Percentiles rank a stretch among this genome's conserved stretches.
phyloP scores from a whole-genome alignment of 1,284 basidiomycete species.

The Phaffia rhodozyma region DNA sequence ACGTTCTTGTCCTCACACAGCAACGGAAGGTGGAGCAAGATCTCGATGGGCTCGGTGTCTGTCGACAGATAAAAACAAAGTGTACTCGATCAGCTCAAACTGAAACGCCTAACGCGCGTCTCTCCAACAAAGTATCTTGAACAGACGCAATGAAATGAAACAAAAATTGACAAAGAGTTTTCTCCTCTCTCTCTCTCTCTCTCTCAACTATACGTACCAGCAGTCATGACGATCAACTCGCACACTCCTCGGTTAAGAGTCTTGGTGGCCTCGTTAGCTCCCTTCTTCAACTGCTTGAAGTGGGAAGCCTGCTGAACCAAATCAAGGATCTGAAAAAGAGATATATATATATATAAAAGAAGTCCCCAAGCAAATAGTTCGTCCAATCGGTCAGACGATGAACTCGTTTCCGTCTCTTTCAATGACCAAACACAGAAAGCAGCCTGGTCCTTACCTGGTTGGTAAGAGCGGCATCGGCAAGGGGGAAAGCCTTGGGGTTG shows the following conservation, averaged over 20 bases:
- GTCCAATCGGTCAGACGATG: not conserved
- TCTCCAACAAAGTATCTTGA: not conserved
- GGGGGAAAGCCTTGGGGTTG: slow-evolving; percentile 80
- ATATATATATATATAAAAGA: too few relatives aligned
- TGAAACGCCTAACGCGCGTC: too few relatives aligned
- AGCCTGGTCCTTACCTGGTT: slow-evolving; percentile 61
- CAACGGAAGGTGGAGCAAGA: slow-evolving; percentile 90
- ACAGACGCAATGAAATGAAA: not conserved
- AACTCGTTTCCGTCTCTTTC: not conserved
- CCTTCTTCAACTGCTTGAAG: slow-evolving; percentile 97
- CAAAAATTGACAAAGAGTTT: not conserved
- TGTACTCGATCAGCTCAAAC: not conserved
- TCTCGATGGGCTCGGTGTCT: slow-evolving; percentile 95
- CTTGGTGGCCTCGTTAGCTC: slow-evolving; percentile 94
- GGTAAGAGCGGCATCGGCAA: slow-evolving; percentile 77
- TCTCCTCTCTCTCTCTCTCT: too few relatives aligned
- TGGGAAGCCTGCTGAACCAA: slow-evolving; percentile 77
- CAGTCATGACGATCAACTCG: slow-evolving; percentile 96
- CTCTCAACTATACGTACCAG: slow-evolving; percentile 39
- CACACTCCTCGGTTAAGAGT: slow-evolving; percentile 97
- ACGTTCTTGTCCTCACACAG: slow-evolving; percentile 99
- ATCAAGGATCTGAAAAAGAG: slow-evolving; percentile 60
- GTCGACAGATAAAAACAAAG: too few relatives aligned
- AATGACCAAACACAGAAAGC: slow-evolving; percentile 24
- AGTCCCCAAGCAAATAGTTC: slow-evolving; percentile 5